Evolutionary conservation across 805 yeast genomes (phyloP).

Genomic region (Candida ficus): DNA sequence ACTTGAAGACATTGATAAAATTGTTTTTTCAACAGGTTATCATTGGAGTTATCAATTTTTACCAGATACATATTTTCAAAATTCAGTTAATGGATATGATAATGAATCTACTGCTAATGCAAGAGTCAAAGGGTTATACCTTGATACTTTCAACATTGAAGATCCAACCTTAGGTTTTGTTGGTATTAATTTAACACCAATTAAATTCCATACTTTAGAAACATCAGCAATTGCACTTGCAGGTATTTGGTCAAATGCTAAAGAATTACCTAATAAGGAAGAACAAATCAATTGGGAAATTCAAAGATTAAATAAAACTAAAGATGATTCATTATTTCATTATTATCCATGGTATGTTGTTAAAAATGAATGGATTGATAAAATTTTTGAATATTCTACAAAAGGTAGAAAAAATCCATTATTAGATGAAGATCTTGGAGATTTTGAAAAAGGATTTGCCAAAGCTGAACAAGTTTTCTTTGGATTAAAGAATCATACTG

Average conservation of each 20-base stretch:
- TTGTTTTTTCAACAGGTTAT: slow-evolving; percentile 38
- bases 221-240: slow-evolving; percentile 46
- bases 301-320: slow-evolving; percentile 23
- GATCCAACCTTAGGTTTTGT: slow-evolving; percentile 41
- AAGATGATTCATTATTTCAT: slow-evolving; percentile 25
- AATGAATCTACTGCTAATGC: slow-evolving; percentile 18
- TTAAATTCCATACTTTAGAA: slow-evolving; percentile 46
- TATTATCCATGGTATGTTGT: slow-evolving; percentile 27
- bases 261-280: slow-evolving; percentile 33
- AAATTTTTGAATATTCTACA: slow-evolving; percentile 23
- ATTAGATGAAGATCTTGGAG: slow-evolving; percentile 13
- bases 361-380: slow-evolving; percentile 25
- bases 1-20: slow-evolving; percentile 30
- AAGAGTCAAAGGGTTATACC: slow-evolving; percentile 36
- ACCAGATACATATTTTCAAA: slow-evolving; percentile 17
- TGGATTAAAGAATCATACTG: slow-evolving; percentile 8
- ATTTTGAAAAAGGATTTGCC: slow-evolving; percentile 2
- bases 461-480: slow-evolving; percentile 11
- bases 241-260: slow-evolving; percentile 45
- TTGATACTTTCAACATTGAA: slow-evolving; percentile 38
- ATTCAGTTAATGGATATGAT: slow-evolving; percentile 18
- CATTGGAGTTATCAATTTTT: slow-evolving; percentile 35
- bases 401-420: slow-evolving; percentile 28
- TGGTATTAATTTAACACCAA: slow-evolving; percentile 34
- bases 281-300: slow-evolving; percentile 34